These are phyloP conservation scores for Litsea cubeba DNA, from an alignment of 164 flowering plant genomes.

Conservation along the genomic window DNA sequence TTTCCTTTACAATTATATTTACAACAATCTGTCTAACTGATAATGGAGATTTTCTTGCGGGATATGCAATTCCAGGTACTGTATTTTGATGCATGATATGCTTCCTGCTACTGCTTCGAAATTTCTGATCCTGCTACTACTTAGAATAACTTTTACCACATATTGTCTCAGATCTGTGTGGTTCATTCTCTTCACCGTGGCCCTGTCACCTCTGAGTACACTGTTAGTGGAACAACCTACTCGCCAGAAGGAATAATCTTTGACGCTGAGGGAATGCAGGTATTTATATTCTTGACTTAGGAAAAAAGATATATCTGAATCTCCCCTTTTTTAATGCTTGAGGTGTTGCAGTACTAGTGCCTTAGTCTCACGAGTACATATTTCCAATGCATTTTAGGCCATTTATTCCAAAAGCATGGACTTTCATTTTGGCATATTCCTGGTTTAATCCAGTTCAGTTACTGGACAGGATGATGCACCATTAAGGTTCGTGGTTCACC, in stretches of 20 bases:
- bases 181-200: constrained; percentile 52
- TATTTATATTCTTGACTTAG: not conserved
- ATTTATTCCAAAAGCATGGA: too few relatives aligned
- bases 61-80: not conserved
- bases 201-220: constrained; percentile 56
- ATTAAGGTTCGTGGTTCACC: too few relatives aligned
- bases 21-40: too few relatives aligned
- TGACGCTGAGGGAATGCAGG: constrained; percentile 67
- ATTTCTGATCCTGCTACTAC: not conserved
- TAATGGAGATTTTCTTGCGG: too few relatives aligned
- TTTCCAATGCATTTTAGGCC: too few relatives aligned
- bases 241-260: constrained; percentile 85
- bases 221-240: constrained; percentile 86
- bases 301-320: too few relatives aligned
- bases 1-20: too few relatives aligned
- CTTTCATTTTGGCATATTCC: too few relatives aligned
- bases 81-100: not conserved
- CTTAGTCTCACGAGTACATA: too few relatives aligned
- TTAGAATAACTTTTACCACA: not conserved
- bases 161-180: constrained; percentile 60
- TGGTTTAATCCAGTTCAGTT: too few relatives aligned
- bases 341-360: not conserved
- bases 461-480: too few relatives aligned
- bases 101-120: not conserved
- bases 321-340: not conserved